Conservation (phyloP, 257 asterid species). For the Nyctanthes arbortristis region DNA sequence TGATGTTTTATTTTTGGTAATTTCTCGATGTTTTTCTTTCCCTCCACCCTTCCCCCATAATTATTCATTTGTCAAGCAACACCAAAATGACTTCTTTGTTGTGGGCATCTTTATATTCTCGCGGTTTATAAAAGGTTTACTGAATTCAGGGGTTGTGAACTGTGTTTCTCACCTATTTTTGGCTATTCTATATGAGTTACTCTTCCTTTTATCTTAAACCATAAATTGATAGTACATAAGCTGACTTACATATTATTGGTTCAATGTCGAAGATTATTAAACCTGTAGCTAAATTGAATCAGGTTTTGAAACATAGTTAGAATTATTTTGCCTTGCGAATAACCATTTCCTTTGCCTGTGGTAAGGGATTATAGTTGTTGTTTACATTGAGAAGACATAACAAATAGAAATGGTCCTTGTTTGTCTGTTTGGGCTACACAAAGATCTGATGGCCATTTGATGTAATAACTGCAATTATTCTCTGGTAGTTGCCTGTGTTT, state of each 20-base stretch:
- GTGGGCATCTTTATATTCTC: too few relatives aligned
- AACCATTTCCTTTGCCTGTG: background rate
- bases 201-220: background rate
- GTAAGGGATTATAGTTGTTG: background rate
- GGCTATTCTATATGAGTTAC: background rate
- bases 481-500: background rate
- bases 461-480: constrained; percentile 1
- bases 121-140: too few relatives aligned
- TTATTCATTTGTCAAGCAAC: too few relatives aligned
- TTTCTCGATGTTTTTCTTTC: too few relatives aligned
- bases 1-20: too few relatives aligned
- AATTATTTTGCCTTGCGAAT: background rate
- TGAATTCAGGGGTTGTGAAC: too few relatives aligned
- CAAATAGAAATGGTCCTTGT: background rate
- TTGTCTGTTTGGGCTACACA: background rate
- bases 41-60: too few relatives aligned
- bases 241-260: background rate
- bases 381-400: constrained; percentile 1
- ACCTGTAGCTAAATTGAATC: background rate
- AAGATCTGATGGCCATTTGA: background rate
- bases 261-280: background rate
- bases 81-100: too few relatives aligned
- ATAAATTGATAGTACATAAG: background rate
- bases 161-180: too few relatives aligned
- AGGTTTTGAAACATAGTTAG: background rate